Evolutionary conservation across 345 rosid species (phyloP).

Genomic region (Trapa incisa): DNA sequence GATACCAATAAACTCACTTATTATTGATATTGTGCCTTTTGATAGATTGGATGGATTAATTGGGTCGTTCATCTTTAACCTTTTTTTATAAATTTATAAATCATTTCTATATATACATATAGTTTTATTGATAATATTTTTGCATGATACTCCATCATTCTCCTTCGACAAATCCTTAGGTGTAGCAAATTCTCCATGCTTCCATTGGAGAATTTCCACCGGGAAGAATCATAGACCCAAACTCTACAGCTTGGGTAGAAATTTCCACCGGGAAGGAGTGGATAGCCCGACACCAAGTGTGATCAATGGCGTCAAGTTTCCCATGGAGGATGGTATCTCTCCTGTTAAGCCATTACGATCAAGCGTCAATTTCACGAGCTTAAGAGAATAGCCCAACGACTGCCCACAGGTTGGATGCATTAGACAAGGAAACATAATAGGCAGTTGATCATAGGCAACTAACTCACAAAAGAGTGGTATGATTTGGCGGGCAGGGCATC

Average conservation of each 20-base stretch:
- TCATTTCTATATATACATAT: no score
- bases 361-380: neutral
- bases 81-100: no score
- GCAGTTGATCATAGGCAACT: no score
- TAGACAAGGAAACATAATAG: no score
- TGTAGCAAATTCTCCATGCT: conserved; percentile 12
- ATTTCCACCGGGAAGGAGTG: conserved; percentile 14
- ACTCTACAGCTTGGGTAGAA: conserved; percentile 12
- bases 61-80: conserved; percentile 3
- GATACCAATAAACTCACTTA: no score
- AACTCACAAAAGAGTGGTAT: no score
- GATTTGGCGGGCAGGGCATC: no score
- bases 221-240: neutral
- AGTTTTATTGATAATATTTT: conserved; percentile 13
- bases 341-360: conserved; percentile 4
- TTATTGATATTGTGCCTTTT: no score
- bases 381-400: neutral
- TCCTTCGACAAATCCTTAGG: no score
- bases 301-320: conserved; percentile 5
- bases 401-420: no score
- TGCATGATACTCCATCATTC: neutral
- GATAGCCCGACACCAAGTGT: neutral
- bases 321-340: conserved; percentile 10
- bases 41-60: neutral
- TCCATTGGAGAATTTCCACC: conserved; percentile 4